Conservation (phyloP, 202 grass and related monocot species). For the Digitaria exilis region DNA sequence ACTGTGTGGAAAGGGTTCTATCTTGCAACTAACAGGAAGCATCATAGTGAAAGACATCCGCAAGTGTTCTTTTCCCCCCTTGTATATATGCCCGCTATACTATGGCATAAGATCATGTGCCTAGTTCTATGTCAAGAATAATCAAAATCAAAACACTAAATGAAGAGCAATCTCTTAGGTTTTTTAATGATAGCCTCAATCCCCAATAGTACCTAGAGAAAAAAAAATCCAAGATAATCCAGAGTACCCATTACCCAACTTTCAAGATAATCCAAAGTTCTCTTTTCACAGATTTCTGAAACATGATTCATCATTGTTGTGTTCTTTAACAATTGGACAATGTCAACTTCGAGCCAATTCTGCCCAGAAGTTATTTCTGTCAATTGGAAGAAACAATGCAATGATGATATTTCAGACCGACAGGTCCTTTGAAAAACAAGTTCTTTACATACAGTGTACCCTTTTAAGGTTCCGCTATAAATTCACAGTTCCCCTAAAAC, state of each 20-base stretch:
- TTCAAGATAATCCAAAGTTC: background rate
- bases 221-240: background rate
- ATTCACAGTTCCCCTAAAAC: background rate
- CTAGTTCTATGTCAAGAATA: background rate
- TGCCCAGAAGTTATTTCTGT: background rate
- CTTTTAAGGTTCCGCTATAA: conserved; percentile 7
- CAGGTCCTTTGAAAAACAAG: background rate
- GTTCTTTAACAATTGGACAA: background rate
- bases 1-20: background rate
- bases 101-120: background rate
- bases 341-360: background rate
- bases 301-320: background rate
- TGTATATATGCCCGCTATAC: background rate
- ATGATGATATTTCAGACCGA: background rate
- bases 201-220: background rate
- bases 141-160: background rate
- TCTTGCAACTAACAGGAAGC: background rate
- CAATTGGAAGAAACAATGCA: background rate
- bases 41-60: background rate
- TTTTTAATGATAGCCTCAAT: background rate
- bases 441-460: background rate
- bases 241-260: background rate
- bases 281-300: background rate
- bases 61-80: background rate
- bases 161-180: background rate